A percentile compares a stretch with the other conserved stretches of the same genome.
These are phyloP conservation scores for Malassezia psittaci DNA, from an alignment of 1,284 basidiomycete genomes.

Conservation along the genomic window DNA sequence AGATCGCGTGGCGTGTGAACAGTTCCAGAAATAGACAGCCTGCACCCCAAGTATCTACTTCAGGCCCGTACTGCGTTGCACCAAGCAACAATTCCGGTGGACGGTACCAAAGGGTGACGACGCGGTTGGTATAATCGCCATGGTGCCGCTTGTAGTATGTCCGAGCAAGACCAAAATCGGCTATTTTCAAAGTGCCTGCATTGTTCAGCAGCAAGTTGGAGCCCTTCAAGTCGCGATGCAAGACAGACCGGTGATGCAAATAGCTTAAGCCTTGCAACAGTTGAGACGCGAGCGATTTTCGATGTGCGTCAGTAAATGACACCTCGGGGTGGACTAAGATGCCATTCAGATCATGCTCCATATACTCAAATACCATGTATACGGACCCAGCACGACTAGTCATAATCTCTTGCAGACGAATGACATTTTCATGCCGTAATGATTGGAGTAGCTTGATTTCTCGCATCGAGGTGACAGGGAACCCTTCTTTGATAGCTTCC, in stretches of 20 bases:
- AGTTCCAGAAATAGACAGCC: constrained; percentile 98
- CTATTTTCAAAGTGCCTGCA: constrained; percentile 83
- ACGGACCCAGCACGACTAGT: constrained; percentile 84
- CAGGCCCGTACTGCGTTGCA: constrained; percentile 88
- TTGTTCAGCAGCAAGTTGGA: constrained; percentile 95
- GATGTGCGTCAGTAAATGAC: constrained; percentile 70
- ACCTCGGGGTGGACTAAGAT: constrained; percentile 79
- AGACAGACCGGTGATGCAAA: constrained; percentile 84
- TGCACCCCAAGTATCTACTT: constrained; percentile 99
- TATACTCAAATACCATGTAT: constrained; percentile 99
- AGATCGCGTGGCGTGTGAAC: constrained; percentile 84
- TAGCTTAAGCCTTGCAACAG: constrained; percentile 88
- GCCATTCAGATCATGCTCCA: constrained; percentile 97
- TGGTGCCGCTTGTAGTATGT: constrained; percentile 82
- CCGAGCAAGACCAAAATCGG: constrained; percentile 93
- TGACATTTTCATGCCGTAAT: constrained; percentile 76
- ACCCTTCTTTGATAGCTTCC: constrained; percentile 94
- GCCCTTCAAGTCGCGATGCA: constrained; percentile 97
- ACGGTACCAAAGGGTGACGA: constrained; percentile 98
- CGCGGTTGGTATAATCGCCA: constrained; percentile 93
- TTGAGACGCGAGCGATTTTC: constrained; percentile 88
- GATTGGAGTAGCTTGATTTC: constrained; percentile 96
- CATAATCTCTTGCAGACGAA: constrained; percentile 92
- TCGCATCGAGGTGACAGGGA: constrained; percentile 96
- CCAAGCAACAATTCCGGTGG: constrained; percentile 91